Base-by-base conservation (phyloP, 306 rosid genomes). In the Cicer cuneatum region DNA sequence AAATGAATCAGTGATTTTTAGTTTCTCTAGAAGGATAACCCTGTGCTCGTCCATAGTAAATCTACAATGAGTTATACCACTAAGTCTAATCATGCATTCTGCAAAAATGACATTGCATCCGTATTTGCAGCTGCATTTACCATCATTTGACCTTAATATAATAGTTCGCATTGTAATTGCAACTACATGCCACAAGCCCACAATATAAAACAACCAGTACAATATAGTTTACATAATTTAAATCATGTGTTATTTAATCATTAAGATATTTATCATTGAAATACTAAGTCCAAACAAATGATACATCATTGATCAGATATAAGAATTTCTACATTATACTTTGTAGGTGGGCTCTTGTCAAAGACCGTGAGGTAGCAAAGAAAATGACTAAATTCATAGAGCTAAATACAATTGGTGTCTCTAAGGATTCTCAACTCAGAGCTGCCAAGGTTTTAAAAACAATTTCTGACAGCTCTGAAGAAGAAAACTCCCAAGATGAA, bases 321-420 rank as follows among this genome's bases (percentile, higher is more conserved):
- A 46, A 10, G 29, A 18, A 41, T 41, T 54, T 14, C 39, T 35
- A 48, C 10, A 57, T 53, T 45, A 24, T 53, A 16, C 43, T 40
- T 69, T 65, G 56, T 38, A 93, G 98, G 67, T 94, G 98, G 99
- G 98, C 98, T 63, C 83, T 94, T 14, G 98, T 94, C 16, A 92
- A 87, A 66, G 92, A 92, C 59, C 61, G 24, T 8, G 88, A 88
- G 39, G 81, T 94, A 0, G 96, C 96, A 0, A 90, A 72, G 80
- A 87, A 64, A 74, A 94, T 94, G 99, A 84, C 85, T 1, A 86
- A 86, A 14, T 94, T 92, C 77, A 77, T 92, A 14, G 93, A 87
- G 88, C 76, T 94, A 35, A 90, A 39, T 73, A 87, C 98, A 41
- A 92, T 94, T 12, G 98, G 99, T 3, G 99, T 94, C 21, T 94